These are phyloP conservation scores for Agastache rugosa DNA, from an alignment of 257 asterid genomes.

Conservation along the genomic window DNA sequence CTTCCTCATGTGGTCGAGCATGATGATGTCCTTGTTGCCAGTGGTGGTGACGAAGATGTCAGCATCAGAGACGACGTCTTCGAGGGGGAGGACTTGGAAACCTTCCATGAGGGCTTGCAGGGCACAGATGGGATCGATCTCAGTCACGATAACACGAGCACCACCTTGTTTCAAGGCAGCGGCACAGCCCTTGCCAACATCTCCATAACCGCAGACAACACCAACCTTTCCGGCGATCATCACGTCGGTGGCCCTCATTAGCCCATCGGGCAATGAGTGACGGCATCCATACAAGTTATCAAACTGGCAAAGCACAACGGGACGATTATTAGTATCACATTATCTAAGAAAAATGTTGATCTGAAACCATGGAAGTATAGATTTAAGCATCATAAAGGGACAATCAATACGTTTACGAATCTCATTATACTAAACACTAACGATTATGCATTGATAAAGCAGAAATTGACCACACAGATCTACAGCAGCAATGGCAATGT, in stretches of 20 bases:
- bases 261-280: slow-evolving; percentile 59
- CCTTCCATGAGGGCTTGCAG: slow-evolving; percentile 67
- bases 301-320: slow-evolving; percentile 29
- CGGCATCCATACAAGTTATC: slow-evolving; percentile 65
- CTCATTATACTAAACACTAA: neutral
- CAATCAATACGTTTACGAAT: neutral
- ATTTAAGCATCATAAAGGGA: neutral
- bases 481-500: neutral
- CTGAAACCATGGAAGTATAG: neutral
- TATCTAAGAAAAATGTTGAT: neutral
- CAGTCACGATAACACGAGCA: slow-evolving; percentile 56
- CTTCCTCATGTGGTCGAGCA: slow-evolving; percentile 56
- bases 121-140: slow-evolving; percentile 60
- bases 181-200: slow-evolving; percentile 61
- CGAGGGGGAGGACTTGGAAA: slow-evolving; percentile 50
- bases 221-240: slow-evolving; percentile 62
- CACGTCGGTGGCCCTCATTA: slow-evolving; percentile 61
- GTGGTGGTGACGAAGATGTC: slow-evolving; percentile 63
- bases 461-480: neutral
- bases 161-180: slow-evolving; percentile 55
- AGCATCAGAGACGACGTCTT: slow-evolving; percentile 48
- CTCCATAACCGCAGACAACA: slow-evolving; percentile 58
- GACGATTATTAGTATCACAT: neutral
- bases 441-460: neutral
- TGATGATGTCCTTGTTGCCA: slow-evolving; percentile 63